Conservation (phyloP, 352 stramenopile genomes). For the Thalassiosira tumida region DNA sequence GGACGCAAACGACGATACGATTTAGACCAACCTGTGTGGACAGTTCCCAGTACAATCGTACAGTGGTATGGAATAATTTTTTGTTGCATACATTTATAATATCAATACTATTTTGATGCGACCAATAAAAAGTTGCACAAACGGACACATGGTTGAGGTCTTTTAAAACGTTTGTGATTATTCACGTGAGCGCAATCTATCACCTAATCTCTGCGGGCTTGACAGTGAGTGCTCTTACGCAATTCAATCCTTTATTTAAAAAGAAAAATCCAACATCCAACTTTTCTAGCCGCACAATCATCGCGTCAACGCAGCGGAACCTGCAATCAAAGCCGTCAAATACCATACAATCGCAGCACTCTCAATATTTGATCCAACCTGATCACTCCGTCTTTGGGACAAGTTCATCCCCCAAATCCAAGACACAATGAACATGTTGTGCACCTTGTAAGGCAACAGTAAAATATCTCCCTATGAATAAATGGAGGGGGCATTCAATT, state of each 20-base stretch:
- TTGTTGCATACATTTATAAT: neutral
- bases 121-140: neutral
- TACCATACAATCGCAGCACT: slow-evolving; percentile 60
- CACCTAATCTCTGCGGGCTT: neutral
- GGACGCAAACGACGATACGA: neutral
- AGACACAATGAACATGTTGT: slow-evolving; percentile 32
- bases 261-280: neutral
- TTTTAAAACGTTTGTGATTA: neutral
- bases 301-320: slow-evolving; percentile 61
- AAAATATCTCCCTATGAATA: slow-evolving; percentile 41
- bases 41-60: slow-evolving; percentile 55
- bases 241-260: neutral
- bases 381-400: slow-evolving; percentile 37
- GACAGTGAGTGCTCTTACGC: neutral
- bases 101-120: neutral
- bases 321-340: slow-evolving; percentile 77
- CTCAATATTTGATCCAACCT: slow-evolving; percentile 7
- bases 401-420: slow-evolving; percentile 3
- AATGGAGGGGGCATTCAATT: neutral
- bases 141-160: neutral
- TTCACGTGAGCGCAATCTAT: neutral
- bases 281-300: slow-evolving; percentile 54
- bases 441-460: slow-evolving; percentile 9
- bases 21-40: slow-evolving; percentile 46
- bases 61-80: slow-evolving; percentile 39